Evolutionary conservation across 108 stramenopile genomes (phyloP), one percentile per base, ranked within the genome.

Genomic region (Fistulifera solaris): DNA sequence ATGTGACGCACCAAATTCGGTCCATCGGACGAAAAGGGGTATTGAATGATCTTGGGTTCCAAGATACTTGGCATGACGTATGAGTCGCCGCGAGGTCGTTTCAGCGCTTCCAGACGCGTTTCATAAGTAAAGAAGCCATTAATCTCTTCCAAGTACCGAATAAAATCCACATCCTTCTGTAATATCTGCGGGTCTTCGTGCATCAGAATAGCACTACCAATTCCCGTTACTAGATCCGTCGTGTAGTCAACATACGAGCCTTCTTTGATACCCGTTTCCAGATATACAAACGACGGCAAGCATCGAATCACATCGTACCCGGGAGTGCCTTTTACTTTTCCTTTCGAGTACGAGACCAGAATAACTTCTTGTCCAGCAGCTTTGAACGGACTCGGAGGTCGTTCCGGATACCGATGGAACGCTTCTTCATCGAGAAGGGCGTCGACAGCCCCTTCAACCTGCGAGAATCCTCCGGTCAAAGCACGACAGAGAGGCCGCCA

Each of bases 121-220:
- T 88, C 87, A 49, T 85, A 89, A 38, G 71, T 43, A 53, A 89
- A 89, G 26, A 89, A 56, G 22, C 81, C 87, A 49, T 89, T 85
- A 61, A 85, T 83, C 28, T 72, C 76, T 53, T 89, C 87, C 59
- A 89, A 47, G 48, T 85, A 80, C n/a, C 87, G 79, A 49, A 89
- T 79, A 45, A 89, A 89, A 14, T 82, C 75, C 45, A 85, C 61
- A 43, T 89, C 87, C 27, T 71, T 73, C 23, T 74, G 46, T 3
- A 89, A 60, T 0, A 83, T 75, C 17, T 54, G 51, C 6, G 49
- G 44, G 44, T 89, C 77, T 25, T 65, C 42, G 58, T 89, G 76
- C 77, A 85, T 82, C 43, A 89, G 52, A 50, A 83, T 76, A 24
- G 78, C 79, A 48, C 78, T 76, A 41, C 87, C 87, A 38, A 85